Conservation (phyloP, 257 asterid genomes). For the Nicotiana attenuata region DNA sequence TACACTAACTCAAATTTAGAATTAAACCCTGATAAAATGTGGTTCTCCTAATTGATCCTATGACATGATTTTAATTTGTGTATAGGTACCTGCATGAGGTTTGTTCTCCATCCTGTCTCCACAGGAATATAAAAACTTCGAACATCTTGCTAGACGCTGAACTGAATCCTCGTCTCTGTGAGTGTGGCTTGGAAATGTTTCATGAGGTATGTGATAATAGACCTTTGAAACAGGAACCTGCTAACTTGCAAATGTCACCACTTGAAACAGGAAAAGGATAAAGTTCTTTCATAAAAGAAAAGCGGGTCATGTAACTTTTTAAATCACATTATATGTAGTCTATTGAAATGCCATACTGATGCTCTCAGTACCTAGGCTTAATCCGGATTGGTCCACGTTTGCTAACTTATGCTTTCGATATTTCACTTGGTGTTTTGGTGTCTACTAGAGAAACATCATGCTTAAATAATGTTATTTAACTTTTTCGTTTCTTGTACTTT, state of each 20-base stretch:
- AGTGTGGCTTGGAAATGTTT: slow-evolving; percentile 47
- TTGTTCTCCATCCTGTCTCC: slow-evolving; percentile 50
- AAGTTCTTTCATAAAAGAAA: not conserved
- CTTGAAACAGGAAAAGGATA: not conserved
- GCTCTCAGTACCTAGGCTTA: not conserved
- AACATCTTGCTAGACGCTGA: slow-evolving; percentile 54
- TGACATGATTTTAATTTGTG: not conserved
- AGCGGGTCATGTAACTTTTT: not conserved
- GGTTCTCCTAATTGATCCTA: not conserved
- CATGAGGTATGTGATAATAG: slow-evolving; percentile 27
- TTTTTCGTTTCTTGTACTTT: not conserved
- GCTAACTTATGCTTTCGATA: not conserved
- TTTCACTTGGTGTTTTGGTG: not conserved
- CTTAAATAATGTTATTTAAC: not conserved
- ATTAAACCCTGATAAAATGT: not conserved
- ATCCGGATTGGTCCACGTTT: not conserved
- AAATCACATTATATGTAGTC: not conserved
- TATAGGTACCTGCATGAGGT: slow-evolving; percentile 57
- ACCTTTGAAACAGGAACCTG: not conserved
- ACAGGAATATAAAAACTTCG: slow-evolving; percentile 48
- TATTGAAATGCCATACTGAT: not conserved
- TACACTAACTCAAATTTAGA: no score
- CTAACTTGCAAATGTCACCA: slow-evolving; percentile 1
- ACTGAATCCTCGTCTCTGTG: slow-evolving; percentile 50
- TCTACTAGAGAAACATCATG: not conserved